A percentile compares a stretch with the other conserved stretches of the same genome.
phyloP scores from a whole-genome alignment of 768 basidiomycete species.

The Epithele typhae region DNA sequence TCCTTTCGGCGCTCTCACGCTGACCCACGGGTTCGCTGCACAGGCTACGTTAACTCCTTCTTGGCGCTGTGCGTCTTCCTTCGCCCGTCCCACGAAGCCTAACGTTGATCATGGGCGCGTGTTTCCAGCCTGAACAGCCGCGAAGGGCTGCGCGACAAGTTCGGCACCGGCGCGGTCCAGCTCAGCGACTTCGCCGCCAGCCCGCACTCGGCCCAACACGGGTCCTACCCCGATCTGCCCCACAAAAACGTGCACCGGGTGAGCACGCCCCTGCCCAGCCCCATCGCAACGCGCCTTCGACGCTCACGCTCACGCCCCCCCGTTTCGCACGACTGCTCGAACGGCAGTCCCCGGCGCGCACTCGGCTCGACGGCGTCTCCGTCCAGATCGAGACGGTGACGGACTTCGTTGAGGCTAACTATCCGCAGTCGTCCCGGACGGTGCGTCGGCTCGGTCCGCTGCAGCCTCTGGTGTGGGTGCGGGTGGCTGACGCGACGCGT shows the following conservation, averaged over 20 bases:
- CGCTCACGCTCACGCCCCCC: too few species aligned
- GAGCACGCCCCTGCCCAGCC: background rate
- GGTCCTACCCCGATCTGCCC: background rate
- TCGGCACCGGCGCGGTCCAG: constrained; percentile 8
- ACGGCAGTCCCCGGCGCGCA: background rate
- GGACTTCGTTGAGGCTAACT: too few species aligned
- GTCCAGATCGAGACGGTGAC: constrained; percentile 20
- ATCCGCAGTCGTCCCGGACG: too few species aligned
- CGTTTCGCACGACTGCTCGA: too few species aligned
- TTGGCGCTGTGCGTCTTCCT: constrained; percentile 50
- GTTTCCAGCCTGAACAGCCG: constrained; percentile 41
- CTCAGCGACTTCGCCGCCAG: constrained; percentile 7
- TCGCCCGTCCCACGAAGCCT: background rate
- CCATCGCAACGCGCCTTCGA: too few species aligned
- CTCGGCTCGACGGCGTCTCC: constrained; percentile 8
- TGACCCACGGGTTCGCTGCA: background rate
- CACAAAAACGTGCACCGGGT: constrained; percentile 2
- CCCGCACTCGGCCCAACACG: constrained; percentile 5
- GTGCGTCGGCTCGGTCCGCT: too few species aligned
- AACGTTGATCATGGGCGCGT: too few species aligned
- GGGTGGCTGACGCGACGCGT: background rate
- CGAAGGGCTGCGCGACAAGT: constrained; percentile 39
- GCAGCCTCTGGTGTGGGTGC: too few species aligned
- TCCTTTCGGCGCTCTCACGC: background rate
- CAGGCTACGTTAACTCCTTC: constrained; percentile 50